Base-by-base conservation (phyloP, 108 stramenopile genomes). In the Skeletonema menzelii region DNA sequence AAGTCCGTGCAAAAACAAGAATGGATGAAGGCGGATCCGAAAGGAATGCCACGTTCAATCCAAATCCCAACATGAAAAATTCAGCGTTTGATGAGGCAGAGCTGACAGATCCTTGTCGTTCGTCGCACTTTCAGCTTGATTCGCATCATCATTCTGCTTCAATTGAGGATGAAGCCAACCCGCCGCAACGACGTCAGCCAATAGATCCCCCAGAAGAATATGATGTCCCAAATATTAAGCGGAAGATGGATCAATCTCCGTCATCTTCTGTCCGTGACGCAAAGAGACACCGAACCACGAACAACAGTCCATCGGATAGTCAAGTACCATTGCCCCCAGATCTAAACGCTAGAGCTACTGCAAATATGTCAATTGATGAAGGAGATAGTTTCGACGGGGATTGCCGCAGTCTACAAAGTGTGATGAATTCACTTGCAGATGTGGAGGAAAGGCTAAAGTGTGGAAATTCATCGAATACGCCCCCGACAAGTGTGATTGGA, bases 191-290 rank as follows among this genome's bases (percentile, higher is more conserved):
- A 53, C 49, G 49, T 4, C 6, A 53, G 49, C 49, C 49, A 8
- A 63, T 77, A 19, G 76, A 77, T 60, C 76, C 76, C n/a, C 76
- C 76, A 22, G 69, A 70, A 59, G 56, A 58, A 65, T 56, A 44
- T 31, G 44, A 46, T 38, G n/a, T 8, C 44, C 20, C 22, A n/a
- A 24, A 22, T 7, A 53, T 19, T 7, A 53, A 53, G 20, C 49
- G 49, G 24, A 53, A 53, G 22, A 22, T 53, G 7, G 49, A 53
- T 22, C 49, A 53, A 53, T 6, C 49, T 4, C 20, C 3, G 1
- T 53, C 8, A n/a, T 42, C 14, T 42, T 14, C 22, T 20, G 20
- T 22, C 20, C 22, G 22, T 5, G 49, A 53, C 4, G 19, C 49
- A 53, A 63, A 63, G 46, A 59, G 53, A 19, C 46, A 72, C 46